A percentile compares a stretch with the other conserved stretches of the same genome.
phyloP scores from a whole-genome alignment of 2,329 filamentous ascomycete genomes.

The Leptodontidium sp. region DNA sequence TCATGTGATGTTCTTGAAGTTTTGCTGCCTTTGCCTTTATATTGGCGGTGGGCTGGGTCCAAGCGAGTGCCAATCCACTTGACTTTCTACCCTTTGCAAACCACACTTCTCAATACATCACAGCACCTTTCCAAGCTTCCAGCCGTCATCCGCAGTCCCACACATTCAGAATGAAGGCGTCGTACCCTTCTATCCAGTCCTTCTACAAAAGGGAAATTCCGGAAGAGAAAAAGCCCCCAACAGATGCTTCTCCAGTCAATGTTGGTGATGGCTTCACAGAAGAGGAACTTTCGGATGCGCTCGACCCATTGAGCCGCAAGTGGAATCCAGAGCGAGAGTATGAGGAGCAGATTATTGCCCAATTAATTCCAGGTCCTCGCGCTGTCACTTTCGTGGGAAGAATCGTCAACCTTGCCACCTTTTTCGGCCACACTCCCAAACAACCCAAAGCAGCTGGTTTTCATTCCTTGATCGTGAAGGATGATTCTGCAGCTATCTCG shows the following conservation, averaged over 20 bases:
- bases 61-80: background rate
- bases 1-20: constrained; percentile 15
- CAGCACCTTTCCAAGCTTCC: background rate
- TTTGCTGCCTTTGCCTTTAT: background rate
- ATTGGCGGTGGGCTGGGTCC: background rate
- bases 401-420: constrained; percentile 62
- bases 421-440: constrained; percentile 52
- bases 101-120: background rate
- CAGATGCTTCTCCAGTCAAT: constrained; percentile 17
- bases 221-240: constrained; percentile 11
- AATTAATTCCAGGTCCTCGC: constrained; percentile 58
- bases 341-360: constrained; percentile 55
- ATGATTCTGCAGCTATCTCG: constrained; percentile 61
- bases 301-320: constrained; percentile 49
- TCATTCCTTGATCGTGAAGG: constrained; percentile 62
- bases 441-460: constrained; percentile 57
- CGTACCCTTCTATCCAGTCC: constrained; percentile 43
- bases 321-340: constrained; percentile 57
- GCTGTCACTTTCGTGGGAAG: constrained; percentile 62
- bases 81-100: background rate
- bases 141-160: background rate
- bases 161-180: constrained; percentile 29
- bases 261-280: constrained; percentile 62
- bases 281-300: constrained; percentile 52
- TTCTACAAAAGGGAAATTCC: constrained; percentile 42